A percentile compares a stretch with the other conserved stretches of the same genome.
Evolutionary conservation across 805 yeast species (phyloP).

Genomic region (Candida maris): DNA sequence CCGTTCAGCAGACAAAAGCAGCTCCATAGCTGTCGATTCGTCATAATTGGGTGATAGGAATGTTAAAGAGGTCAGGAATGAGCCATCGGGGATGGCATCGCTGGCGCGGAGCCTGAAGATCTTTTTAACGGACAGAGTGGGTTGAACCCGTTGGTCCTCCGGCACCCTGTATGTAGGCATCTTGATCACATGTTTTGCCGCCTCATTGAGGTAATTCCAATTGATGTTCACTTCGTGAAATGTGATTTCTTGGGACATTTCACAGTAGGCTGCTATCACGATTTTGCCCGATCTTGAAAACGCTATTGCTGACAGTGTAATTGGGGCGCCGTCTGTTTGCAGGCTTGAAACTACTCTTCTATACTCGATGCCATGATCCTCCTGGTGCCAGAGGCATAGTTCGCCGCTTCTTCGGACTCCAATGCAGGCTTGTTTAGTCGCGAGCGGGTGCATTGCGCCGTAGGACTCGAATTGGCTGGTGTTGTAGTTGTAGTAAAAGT

Average conservation of each 20-base stretch:
- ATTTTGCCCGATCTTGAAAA: conserved; percentile 46
- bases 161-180: conserved; percentile 52
- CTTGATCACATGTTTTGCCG: conserved; percentile 43
- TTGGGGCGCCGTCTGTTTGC: conserved; percentile 29
- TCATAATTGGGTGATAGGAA: conserved; percentile 44
- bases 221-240: conserved; percentile 43
- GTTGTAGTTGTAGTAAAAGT: conserved; percentile 45
- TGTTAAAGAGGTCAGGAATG: conserved; percentile 34
- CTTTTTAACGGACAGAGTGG: conserved; percentile 36
- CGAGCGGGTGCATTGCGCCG: conserved; percentile 66
- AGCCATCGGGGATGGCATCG: conserved; percentile 29
- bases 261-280: conserved; percentile 40
- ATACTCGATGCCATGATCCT: conserved; percentile 59
- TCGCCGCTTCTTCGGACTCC: conserved; percentile 62
- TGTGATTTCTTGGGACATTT: conserved; percentile 33
- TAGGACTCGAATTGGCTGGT: conserved; percentile 56
- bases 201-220: conserved; percentile 53
- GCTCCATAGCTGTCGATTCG: conserved; percentile 40
- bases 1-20: conserved; percentile 41
- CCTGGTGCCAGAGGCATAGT: conserved; percentile 58
- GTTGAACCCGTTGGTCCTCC: conserved; percentile 38
- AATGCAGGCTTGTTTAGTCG: conserved; percentile 67
- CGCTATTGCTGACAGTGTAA: conserved; percentile 47
- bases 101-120: conserved; percentile 25
- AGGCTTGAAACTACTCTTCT: conserved; percentile 32